A percentile compares a stretch with the other conserved stretches of the same genome.
Evolutionary conservation across 169 alveolate species (phyloP).

Genomic region (Amoebophrya sp.): DNA sequence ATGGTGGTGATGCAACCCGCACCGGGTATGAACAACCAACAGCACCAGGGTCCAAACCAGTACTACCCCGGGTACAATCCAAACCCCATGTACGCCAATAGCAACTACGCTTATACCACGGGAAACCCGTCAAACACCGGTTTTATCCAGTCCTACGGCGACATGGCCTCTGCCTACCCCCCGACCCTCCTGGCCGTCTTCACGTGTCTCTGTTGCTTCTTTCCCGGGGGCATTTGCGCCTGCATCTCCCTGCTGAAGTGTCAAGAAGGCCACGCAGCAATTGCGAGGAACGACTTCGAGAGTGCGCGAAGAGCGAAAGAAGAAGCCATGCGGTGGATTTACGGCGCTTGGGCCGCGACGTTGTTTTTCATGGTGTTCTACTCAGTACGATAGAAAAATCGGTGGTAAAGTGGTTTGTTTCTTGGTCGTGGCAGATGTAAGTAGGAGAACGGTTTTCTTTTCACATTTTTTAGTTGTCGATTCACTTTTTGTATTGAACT

Average conservation of each 20-base stretch:
- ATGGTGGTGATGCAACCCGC: too few species aligned
- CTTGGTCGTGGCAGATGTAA: background rate
- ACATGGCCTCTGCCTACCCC: background rate
- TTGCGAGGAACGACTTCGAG: background rate
- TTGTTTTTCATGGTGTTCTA: background rate
- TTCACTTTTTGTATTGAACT: too few species aligned
- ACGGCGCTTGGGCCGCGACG: background rate
- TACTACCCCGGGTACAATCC: too few species aligned
- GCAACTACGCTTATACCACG: too few species aligned
- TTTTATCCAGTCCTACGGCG: too few species aligned
- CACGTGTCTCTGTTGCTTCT: background rate
- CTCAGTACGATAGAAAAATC: background rate
- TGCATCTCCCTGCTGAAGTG: background rate
- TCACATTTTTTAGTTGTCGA: too few species aligned
- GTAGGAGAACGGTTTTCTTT: background rate
- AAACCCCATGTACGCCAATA: too few species aligned
- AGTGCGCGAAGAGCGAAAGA: background rate
- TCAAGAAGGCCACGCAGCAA: background rate
- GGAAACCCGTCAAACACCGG: too few species aligned
- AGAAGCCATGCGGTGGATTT: background rate
- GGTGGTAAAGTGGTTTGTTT: background rate
- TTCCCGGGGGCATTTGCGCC: background rate
- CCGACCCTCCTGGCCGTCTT: background rate
- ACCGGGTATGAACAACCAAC: too few species aligned
- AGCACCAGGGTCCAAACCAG: too few species aligned